Evolutionary conservation across 176 grass and related monocot species (phyloP), one percentile per base, ranked within the genome.

Genomic region (Hordeum marinum): DNA sequence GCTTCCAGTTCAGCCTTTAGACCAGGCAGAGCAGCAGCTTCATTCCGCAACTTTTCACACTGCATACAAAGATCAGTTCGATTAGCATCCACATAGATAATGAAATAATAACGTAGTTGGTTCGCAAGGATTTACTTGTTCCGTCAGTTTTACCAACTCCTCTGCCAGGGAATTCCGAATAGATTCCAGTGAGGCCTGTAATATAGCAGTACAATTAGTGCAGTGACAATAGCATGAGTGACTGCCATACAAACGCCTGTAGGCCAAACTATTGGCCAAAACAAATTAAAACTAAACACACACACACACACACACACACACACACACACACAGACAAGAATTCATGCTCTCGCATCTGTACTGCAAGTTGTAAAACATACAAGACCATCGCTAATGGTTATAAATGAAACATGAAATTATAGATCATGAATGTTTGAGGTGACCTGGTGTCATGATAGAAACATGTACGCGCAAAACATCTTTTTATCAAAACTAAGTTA

Each of bases 71-170:
- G 12, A 50, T 76, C 4, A 46, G 21, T 37, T 83, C 57, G 79
- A 50, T 68, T 83, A 83, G 84, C 82, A 78, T 24, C 54, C 9
- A 87, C 11, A 46, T 21, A 46, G 32, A 85, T 71, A 31, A 54
- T 46, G 13, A 72, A 67, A 75, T 78, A 52, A 82, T 57, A 65
- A 3, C 81, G 21, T 32, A 15, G 9, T 80, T 52, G 39, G 40
- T 26, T 74, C 37, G 2, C 75, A 73, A 52, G 45, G 74, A 75
- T 58, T 88, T 90, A 99, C 97, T 87, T 99, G 88, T 81, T 99
- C 97, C 11, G 97, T 99, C 89, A 99, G 84, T 89, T 99, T 96
- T 73, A 99, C 97, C 84, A 99, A 76, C 77, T 96, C 97, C 85
- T 99, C 97, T 48, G 97, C 97, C 63, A 99, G 67, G 75, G 97